Percentiles rank a stretch among this genome's conserved stretches.
Conservation (phyloP, 257 asterid species). For the Solanum chiquidenum region DNA sequence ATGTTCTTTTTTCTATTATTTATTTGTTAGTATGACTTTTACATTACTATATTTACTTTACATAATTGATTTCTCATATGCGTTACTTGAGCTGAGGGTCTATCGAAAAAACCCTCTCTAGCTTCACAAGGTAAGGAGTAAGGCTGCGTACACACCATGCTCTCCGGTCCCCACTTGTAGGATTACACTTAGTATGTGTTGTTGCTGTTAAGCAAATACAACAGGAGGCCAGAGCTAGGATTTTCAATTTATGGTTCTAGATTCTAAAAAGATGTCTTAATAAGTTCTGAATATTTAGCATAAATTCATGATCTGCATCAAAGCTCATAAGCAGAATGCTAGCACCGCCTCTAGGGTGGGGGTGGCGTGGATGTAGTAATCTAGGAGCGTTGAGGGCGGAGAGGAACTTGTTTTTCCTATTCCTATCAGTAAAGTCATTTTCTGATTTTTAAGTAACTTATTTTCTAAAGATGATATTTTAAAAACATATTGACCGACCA, state of each 20-base stretch:
- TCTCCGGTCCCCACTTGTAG: neutral
- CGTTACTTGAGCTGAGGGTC: neutral
- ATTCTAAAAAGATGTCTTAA: neutral
- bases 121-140: neutral
- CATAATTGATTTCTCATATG: neutral
- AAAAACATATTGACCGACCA: neutral
- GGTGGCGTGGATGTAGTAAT: neutral
- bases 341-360: neutral
- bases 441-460: neutral
- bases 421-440: neutral
- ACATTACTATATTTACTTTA: neutral
- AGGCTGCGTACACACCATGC: neutral
- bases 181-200: neutral
- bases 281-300: neutral
- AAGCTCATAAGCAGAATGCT: neutral
- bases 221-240: neutral
- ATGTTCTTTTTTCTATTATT: neutral
- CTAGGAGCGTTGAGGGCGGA: neutral
- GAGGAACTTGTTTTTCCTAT: neutral
- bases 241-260: neutral
- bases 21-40: neutral
- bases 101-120: fast-evolving
- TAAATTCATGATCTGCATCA: neutral
- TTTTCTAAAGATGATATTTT: neutral
- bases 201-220: neutral